phyloP scores from a whole-genome alignment of 148 eudicot genomes.

The Oxyria digyna region DNA sequence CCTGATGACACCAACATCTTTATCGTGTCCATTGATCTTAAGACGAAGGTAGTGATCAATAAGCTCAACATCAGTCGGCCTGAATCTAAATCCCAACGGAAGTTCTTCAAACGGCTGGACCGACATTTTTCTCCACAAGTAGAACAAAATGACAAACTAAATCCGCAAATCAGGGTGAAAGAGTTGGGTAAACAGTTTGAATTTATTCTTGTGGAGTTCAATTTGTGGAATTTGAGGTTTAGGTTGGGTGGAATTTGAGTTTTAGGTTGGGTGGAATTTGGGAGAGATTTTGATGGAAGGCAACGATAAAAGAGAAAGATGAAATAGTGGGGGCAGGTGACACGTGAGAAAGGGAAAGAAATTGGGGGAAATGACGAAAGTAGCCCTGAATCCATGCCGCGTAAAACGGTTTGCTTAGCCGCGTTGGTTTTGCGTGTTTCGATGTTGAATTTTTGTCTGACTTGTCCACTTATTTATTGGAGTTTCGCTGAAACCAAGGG shows the following conservation, averaged over 20 bases:
- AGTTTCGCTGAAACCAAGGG: not conserved
- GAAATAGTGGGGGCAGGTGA: not conserved
- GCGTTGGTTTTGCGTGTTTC: not conserved
- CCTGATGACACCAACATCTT: conserved; percentile 47
- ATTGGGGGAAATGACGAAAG: not conserved
- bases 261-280: not conserved
- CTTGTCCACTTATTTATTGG: not conserved
- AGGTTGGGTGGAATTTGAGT: not conserved
- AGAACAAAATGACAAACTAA: not conserved
- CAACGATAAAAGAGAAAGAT: not conserved
- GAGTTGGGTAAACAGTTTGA: not conserved
- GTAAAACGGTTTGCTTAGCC: conserved; percentile 1
- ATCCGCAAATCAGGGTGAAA: not conserved
- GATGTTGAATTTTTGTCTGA: not conserved
- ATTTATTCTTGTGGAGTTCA: not conserved
- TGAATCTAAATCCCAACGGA: conserved; percentile 81
- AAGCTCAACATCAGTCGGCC: conserved; percentile 84
- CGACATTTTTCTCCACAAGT: conserved; percentile 10
- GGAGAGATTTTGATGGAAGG: not conserved
- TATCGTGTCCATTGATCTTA: conserved; percentile 61
- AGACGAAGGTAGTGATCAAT: conserved; percentile 61
- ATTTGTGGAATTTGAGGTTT: not conserved
- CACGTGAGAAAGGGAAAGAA: not conserved
- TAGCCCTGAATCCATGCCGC: not conserved
- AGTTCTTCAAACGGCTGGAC: conserved; percentile 27